Base-by-base conservation (phyloP, 2,329 filamentous ascomycete genomes). In the Pyricularia sp. region DNA sequence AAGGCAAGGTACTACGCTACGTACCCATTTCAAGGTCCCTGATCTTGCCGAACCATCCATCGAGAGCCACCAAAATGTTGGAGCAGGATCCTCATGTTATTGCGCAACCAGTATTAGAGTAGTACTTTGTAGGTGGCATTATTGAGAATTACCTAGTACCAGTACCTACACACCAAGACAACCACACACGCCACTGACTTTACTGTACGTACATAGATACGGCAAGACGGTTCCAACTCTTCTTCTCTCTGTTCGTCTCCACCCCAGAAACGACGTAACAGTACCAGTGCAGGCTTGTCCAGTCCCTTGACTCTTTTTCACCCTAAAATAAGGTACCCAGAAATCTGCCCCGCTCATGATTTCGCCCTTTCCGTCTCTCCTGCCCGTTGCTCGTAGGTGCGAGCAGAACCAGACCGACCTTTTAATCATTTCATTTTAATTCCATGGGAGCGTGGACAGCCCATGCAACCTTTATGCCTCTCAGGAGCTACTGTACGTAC, bases 361-460 rank as follows among this genome's bases (percentile, higher is more conserved):
- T 50, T 50, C 42, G 42, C 42, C 42, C 42, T 50, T n/a, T 50
- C 42, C 42, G 42, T 50, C 42, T 50, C 42, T 50, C 42, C 42
- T 50, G 42, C 42, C 42, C n/a, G 42, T n/a, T 50, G 42, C 17
- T 50, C 5, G 42, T n/a, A 50, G 42, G 17, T n/a, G 20, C 42
- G 42, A 50, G 42, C 42, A 50, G 17, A 50, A 50, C 42, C 42
- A 50, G 42, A 50, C 17, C 42, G 42, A 50, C 42, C 42, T 50
- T 50, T 50, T 50, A 50, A 50, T 50, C 17, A 50, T 50, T 50
- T 50, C 42, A 50, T 50, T 50, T 50, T 50, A 67, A 69, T 67
- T 31, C 36, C 65, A 69, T 65, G 68, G 68, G 65, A 64, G 63
- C n/a, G 55, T 59, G 33, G 42, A 65, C 10, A 65, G 28, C 42